Evolutionary conservation across 352 stramenopile genomes (phyloP).

Genomic region (Blastocystis sp.): DNA sequence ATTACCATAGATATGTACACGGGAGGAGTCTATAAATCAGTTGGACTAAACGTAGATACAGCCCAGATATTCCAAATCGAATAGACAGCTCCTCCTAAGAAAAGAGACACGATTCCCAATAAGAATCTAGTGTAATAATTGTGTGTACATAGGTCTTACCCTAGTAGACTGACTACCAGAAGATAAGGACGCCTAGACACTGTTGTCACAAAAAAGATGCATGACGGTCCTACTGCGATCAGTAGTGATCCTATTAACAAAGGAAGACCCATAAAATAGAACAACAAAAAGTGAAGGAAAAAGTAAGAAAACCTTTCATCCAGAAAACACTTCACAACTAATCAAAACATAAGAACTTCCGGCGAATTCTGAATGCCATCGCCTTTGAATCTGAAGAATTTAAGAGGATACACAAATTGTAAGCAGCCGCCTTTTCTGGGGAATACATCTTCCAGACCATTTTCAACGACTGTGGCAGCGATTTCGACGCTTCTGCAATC

Average conservation of each 20-base stretch:
- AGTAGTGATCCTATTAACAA: slow-evolving; percentile 20
- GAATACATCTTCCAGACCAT: slow-evolving; percentile 28
- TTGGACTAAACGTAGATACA: neutral
- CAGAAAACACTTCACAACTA: neutral
- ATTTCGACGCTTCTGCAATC: neutral
- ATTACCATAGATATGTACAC: neutral
- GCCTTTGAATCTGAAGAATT: neutral
- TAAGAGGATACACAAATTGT: slow-evolving; percentile 45
- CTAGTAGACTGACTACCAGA: neutral
- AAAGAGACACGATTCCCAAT: neutral
- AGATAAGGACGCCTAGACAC: slow-evolving; percentile 38
- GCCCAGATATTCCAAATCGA: slow-evolving; percentile 57
- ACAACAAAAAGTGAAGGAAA: neutral
- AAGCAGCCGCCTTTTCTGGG: slow-evolving; percentile 13
- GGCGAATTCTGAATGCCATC: neutral
- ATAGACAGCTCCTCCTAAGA: neutral
- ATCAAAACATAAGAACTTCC: neutral
- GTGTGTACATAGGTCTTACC: neutral
- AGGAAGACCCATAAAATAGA: neutral
- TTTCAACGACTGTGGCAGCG: neutral
- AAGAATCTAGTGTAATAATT: neutral
- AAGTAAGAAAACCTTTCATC: neutral
- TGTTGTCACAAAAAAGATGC: slow-evolving; percentile 31
- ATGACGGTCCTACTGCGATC: slow-evolving; percentile 11
- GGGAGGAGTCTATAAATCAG: slow-evolving; percentile 1